phyloP scores from a whole-genome alignment of 1,284 basidiomycete species.

The Anthracocystis panici-leucophaei region DNA sequence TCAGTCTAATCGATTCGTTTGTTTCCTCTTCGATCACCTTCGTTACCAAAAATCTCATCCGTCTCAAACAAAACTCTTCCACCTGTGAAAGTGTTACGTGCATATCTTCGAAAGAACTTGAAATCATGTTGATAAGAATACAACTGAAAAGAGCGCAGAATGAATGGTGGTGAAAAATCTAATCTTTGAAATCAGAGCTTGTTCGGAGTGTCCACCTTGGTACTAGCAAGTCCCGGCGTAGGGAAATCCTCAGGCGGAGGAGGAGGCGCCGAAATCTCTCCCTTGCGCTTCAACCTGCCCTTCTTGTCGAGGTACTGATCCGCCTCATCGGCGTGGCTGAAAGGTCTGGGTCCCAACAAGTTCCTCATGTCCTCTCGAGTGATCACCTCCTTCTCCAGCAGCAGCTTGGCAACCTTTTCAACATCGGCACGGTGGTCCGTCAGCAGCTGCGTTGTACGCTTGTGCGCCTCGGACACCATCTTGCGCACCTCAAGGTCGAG shows the following conservation, averaged over 20 bases:
- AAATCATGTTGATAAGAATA: neutral
- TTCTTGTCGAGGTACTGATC: constrained; percentile 69
- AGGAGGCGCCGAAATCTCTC: constrained; percentile 63
- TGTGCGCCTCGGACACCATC: constrained; percentile 91
- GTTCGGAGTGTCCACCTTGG: constrained; percentile 13
- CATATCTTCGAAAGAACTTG: neutral
- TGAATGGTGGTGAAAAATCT: constrained; percentile 13
- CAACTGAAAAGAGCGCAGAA: neutral
- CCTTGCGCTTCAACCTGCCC: constrained; percentile 58
- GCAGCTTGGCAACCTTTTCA: constrained; percentile 89
- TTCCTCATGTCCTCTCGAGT: constrained; percentile 91
- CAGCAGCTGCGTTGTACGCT: constrained; percentile 84
- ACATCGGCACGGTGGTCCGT: constrained; percentile 86
- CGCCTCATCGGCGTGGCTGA: constrained; percentile 76
- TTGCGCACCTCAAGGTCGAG: constrained; percentile 89
- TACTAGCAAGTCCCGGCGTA: constrained; percentile 53
- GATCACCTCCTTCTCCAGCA: constrained; percentile 94
- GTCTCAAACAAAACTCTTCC: neutral
- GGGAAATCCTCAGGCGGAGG: constrained; percentile 61
- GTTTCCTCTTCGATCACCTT: neutral
- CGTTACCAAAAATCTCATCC: neutral
- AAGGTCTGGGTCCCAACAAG: constrained; percentile 86
- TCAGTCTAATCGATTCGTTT: too few species aligned
- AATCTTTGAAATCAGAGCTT: constrained; percentile 15
- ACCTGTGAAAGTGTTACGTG: neutral